phyloP scores from a whole-genome alignment of 2,329 filamentous ascomycete genomes.

The Pyricularia pennisetigena region DNA sequence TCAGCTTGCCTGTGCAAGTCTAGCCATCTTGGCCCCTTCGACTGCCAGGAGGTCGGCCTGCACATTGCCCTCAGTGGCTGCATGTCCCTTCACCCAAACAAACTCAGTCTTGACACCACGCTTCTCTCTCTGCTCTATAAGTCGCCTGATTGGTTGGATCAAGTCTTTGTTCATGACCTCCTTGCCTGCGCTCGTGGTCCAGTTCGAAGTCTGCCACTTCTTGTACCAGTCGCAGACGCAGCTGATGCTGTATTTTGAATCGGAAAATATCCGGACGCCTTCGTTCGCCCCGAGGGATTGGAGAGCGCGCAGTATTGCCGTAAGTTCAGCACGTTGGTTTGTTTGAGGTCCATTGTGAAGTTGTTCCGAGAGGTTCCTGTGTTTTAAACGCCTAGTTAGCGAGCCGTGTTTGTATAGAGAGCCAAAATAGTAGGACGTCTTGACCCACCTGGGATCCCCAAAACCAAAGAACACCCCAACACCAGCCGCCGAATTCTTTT shows the following conservation, averaged over 20 bases:
- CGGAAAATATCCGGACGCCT: constrained; percentile 70
- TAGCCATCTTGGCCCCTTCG: constrained; percentile 38
- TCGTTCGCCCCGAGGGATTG: constrained; percentile 61
- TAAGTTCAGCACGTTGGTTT: constrained; percentile 93
- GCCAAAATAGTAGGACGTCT: background rate
- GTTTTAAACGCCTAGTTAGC: constrained; percentile 9
- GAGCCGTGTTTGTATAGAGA: background rate
- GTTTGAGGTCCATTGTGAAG: constrained; percentile 69
- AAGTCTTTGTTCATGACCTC: constrained; percentile 80
- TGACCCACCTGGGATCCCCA: constrained; percentile 39
- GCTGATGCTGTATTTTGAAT: constrained; percentile 84
- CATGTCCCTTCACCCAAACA: constrained; percentile 86
- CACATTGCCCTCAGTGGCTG: constrained; percentile 60
- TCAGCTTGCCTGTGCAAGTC: background rate
- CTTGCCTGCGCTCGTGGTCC: constrained; percentile 56
- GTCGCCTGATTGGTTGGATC: constrained; percentile 59
- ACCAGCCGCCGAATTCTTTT: constrained; percentile 42
- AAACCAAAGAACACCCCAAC: constrained; percentile 55
- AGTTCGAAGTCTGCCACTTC: constrained; percentile 66
- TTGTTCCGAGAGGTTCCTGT: constrained; percentile 61
- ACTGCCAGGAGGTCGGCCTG: constrained; percentile 74
- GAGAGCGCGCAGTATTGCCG: constrained; percentile 74
- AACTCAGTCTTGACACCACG: constrained; percentile 57
- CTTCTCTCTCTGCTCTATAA: constrained; percentile 59
- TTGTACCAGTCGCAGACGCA: constrained; percentile 78